Conservation (phyloP, 2,329 filamentous ascomycete genomes). For the Hypoxylon sp. region DNA sequence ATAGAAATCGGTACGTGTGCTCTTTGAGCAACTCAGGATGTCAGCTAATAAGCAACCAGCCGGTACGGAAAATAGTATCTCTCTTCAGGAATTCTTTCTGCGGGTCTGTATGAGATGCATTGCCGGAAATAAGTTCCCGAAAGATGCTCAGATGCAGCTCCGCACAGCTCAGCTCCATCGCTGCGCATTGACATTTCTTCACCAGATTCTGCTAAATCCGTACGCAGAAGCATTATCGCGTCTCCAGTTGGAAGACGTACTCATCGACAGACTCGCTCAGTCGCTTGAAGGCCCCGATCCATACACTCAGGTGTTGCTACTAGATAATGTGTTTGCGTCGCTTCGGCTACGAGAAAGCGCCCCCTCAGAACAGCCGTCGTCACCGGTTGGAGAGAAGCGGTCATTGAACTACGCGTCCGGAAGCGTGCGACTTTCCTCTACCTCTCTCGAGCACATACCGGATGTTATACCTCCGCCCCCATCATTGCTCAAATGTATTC, state of each 20-base stretch:
- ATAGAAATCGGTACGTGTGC: slow-evolving; percentile 60
- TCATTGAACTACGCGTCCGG: slow-evolving; percentile 53
- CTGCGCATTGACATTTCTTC: slow-evolving; percentile 72
- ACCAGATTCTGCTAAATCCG: slow-evolving; percentile 72
- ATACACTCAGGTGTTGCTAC: slow-evolving; percentile 76
- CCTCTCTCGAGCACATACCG: slow-evolving; percentile 41
- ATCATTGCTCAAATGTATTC: slow-evolving; percentile 82
- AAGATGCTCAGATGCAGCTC: slow-evolving; percentile 50
- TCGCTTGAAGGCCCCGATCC: slow-evolving; percentile 69
- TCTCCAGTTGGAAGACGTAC: slow-evolving; percentile 72
- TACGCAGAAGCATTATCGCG: slow-evolving; percentile 65
- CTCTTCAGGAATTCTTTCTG: slow-evolving; percentile 73
- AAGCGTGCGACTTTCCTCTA: slow-evolving; percentile 51
- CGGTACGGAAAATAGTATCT: slow-evolving; percentile 62
- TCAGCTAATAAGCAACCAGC: slow-evolving; percentile 49
- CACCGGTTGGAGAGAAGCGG: slow-evolving; percentile 58
- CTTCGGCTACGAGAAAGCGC: slow-evolving; percentile 69
- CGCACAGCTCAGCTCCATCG: slow-evolving; percentile 74
- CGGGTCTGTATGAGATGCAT: slow-evolving; percentile 72
- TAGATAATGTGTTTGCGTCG: slow-evolving; percentile 79
- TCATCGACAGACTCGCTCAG: slow-evolving; percentile 73
- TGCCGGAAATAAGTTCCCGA: slow-evolving; percentile 50
- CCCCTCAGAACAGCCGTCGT: slow-evolving; percentile 51
- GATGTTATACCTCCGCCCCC: slow-evolving; percentile 64
- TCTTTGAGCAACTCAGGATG: slow-evolving; percentile 29